phyloP scores from a whole-genome alignment of 495 filamentous ascomycete genomes.

The Xylaria acuta region DNA sequence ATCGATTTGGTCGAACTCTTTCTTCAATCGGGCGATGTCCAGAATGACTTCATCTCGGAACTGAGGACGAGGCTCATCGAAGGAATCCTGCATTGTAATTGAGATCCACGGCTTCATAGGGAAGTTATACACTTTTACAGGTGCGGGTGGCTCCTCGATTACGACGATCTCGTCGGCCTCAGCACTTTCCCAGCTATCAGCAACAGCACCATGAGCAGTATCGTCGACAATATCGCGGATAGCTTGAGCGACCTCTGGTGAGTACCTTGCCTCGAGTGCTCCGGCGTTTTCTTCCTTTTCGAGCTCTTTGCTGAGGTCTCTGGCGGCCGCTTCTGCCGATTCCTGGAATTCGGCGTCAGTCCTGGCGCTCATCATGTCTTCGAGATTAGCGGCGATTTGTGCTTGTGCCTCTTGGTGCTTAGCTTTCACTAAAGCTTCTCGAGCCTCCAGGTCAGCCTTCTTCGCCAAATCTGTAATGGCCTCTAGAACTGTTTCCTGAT shows the following conservation, averaged over 20 bases:
- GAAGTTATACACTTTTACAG: conserved; percentile 88
- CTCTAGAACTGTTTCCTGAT: conserved; percentile 71
- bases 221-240: conserved; percentile 66
- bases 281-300: conserved; percentile 59
- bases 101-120: conserved; percentile 94
- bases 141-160: conserved; percentile 67
- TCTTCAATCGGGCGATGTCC: conserved; percentile 91
- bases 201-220: conserved; percentile 58
- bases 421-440: conserved; percentile 67
- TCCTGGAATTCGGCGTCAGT: conserved; percentile 55
- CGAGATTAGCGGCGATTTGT: conserved; percentile 52
- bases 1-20: conserved; percentile 96
- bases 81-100: conserved; percentile 61
- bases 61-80: conserved; percentile 52
- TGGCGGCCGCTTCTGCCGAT: conserved; percentile 52
- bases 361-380: conserved; percentile 50
- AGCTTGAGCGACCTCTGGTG: conserved; percentile 59
- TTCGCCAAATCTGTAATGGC: conserved; percentile 72
- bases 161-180: conserved; percentile 72
- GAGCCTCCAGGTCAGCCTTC: conserved; percentile 71
- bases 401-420: conserved; percentile 56
- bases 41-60: conserved; percentile 76
- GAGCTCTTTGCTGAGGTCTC: conserved; percentile 62
- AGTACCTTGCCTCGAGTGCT: conserved; percentile 57
- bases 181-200: conserved; percentile 83